Evolutionary conservation across 257 asterid genomes (phyloP), one percentile per base, ranked within the genome.

Genomic region (Nicotiana knightiana): DNA sequence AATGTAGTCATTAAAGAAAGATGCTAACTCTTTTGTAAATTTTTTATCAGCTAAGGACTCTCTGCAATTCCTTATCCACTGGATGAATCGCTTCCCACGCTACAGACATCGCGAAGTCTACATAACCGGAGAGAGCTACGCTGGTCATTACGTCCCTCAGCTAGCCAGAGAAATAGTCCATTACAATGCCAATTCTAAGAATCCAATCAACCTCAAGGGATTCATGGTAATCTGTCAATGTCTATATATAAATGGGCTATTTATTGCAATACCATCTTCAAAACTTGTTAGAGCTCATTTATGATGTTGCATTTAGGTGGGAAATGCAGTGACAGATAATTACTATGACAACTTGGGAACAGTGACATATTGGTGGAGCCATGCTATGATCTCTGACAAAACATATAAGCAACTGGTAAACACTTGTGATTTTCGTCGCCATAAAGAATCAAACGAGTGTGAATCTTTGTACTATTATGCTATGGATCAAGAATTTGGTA

Each of bases 361-460:
- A 35, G 99, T 96, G 88, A 88, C 89, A 70, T 96, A 89, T 85
- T 96, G 99, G 99, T 96, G 99, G 99, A 96, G 97, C 90, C 99
- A 96, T 77, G 97, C 99, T 30, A 96, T 96, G 99, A 96, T 94
- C 85, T 96, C 99, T 4, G 98, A 96, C 86, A 90, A 88, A 87
- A 96, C 99, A 17, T 92, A 90, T 85, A 84, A 37, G 18, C 95
- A 89, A 77, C 89, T 96, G 53, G 90, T 94, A 83, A 96, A 89
- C 92, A 93, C 88, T 43, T 96, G 99, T 78, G 90, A 96, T 82
- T 96, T 96, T 86, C 85, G 82, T 15, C 90, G 82, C 8, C 93
- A 90, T 28, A 92, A 90, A 81, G 93, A 89, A 32, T 96, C 99
- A 1, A 87, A 92, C 68, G 91, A 96, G 86, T 96, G 99, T 13